Evolutionary conservation across 2,329 filamentous ascomycete species (phyloP), one percentile per base, ranked within the genome.

Genomic region (Penicillium occitanis): DNA sequence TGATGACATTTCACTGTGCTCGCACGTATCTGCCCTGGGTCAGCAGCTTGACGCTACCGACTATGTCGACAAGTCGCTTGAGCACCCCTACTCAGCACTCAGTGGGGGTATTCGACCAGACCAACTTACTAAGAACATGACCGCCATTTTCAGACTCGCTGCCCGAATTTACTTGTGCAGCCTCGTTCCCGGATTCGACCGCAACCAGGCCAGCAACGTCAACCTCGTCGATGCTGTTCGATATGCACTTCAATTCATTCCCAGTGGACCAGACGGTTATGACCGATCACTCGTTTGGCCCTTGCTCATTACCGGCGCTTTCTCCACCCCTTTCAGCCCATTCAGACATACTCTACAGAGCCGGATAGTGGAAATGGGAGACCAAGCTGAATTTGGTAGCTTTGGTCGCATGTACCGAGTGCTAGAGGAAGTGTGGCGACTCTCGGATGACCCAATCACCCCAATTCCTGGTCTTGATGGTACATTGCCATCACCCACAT

Each of bases 151-250:
- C 87, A 91, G 94, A 73, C 83, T 96, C 64, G 94, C 94, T 1
- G 93, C 94, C 2, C 90, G 94, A 74, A 93, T 99, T 80, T 97
- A 97, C 80, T 88, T 98, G 19, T 97, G 93, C 87, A 93, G 91
- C 75, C 85, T 99, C 40, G 91, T 98, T 0, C 94, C 94, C 0
- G 93, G 93, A 66, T 95, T 94, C 80, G 88, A 90, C 72, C 90
- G 91, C 58, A 85, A 84, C 66, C 90, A 95, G 73, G 82, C 84
- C 10, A 92, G 89, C 76, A 93, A 90, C 74, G 83, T 90, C 73
- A 89, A 89, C 70, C 85, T 98, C 33, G 87, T 97, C 51, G 86
- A 90, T 68, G 91, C 91, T 73, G 87, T 97, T 68, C 88, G 90
- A 33, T 86, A 87, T 66, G 87, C 91, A 19, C n/a, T 98, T 69